Evolutionary conservation across 495 filamentous ascomycete species (phyloP), one percentile per base, ranked within the genome.

Genomic region (Parathielavia appendiculata): DNA sequence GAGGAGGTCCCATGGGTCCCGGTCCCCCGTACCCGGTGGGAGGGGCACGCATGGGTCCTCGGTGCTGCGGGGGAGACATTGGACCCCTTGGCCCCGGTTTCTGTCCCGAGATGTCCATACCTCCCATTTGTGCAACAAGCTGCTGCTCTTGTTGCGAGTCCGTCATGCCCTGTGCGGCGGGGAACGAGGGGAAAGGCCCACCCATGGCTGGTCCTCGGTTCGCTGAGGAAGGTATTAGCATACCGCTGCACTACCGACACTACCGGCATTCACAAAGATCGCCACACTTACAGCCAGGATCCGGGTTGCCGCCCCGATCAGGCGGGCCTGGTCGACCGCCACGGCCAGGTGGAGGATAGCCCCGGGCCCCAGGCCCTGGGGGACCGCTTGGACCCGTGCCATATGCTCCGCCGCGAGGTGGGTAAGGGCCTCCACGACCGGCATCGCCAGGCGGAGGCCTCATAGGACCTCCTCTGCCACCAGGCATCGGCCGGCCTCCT

Each of bases 121-220:
- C 71, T 11, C 71, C 77, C 82, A 85, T 87, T 47, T 76, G 79
- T 39, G 75, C 73, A 45, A 81, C 64, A 36, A 86, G 74, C 17
- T 78, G 66, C 30, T 66, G 69, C 56, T 77, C 73, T 59, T 80
- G 70, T 38, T 76, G 70, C 23, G 71, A 43, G 46, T 77, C 74
- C 2, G 73, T 75, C 57, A 72, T 77, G 43, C 76, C 76, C 40
- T 75, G 74, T 45, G 73, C 69, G 35, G 78, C 78, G 0, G 83
- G 82, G 57, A 89, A 88, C 1, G 79, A 74, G 13, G 87, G 85
- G 58, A 88, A 90, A 5, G 86, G 59, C 1, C 60, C 68, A 39
- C 64, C 62, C 63, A 73, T 66, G 14, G 66, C 56, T 34, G 69
- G 69, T 22, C 71, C 65, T 9, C 66, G 71, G 47, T 71, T 69